Conservation (phyloP, 1,284 basidiomycete genomes). For the Malassezia nana region DNA sequence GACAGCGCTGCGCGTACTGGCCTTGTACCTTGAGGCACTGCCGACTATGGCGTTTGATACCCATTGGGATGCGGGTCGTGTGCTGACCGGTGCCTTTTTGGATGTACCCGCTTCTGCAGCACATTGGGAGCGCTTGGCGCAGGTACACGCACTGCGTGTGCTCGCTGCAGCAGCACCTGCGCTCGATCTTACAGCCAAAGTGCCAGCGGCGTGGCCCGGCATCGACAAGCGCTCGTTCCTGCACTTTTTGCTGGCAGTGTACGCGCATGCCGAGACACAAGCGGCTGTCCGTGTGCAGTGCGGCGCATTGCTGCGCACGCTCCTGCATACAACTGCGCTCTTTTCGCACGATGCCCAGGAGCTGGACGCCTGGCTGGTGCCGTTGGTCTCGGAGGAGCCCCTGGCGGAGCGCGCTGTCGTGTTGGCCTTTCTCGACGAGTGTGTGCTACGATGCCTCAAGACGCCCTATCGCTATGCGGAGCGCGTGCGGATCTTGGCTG, state of each 20-base stretch:
- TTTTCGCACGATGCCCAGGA: constrained; percentile 73
- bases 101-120: not conserved
- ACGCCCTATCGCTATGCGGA: constrained; percentile 81
- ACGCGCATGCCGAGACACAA: constrained; percentile 13
- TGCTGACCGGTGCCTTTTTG: constrained; percentile 56
- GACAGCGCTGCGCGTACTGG: constrained; percentile 65
- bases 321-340: constrained; percentile 59
- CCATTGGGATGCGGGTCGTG: constrained; percentile 73
- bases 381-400: constrained; percentile 51
- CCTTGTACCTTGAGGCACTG: constrained; percentile 69
- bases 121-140: constrained; percentile 56
- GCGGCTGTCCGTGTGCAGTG: constrained; percentile 21
- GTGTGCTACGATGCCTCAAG: constrained; percentile 69
- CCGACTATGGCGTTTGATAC: constrained; percentile 66
- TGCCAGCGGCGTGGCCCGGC: constrained; percentile 54
- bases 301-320: constrained; percentile 18
- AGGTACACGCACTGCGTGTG: constrained; percentile 65
- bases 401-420: constrained; percentile 55
- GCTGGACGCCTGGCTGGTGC: constrained; percentile 64
- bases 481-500: constrained; percentile 51
- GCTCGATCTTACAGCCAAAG: constrained; percentile 56
- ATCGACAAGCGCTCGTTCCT: constrained; percentile 22
- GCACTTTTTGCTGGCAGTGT: constrained; percentile 25
- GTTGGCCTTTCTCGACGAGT: constrained; percentile 71
- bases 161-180: constrained; percentile 44